These are phyloP conservation scores for Rhodotorula mucilaginosa DNA, from an alignment of 1,284 basidiomycete species.

Conservation along the genomic window DNA sequence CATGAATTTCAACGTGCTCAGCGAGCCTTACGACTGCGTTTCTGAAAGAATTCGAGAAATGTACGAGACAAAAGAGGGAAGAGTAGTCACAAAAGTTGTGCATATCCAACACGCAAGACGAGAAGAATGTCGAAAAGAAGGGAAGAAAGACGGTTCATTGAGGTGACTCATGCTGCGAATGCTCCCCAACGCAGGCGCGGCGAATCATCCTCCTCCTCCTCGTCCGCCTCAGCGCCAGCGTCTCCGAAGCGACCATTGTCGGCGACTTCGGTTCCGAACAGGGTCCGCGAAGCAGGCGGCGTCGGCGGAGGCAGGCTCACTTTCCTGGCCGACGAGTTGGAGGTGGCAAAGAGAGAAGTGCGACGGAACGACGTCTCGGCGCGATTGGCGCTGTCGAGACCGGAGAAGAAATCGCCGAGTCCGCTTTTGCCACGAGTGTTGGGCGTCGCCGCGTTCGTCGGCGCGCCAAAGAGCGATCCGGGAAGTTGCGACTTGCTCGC, in stretches of 20 bases:
- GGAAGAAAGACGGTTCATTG: background rate
- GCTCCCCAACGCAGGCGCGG: background rate
- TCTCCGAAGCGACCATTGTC: background rate
- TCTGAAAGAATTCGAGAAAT: too few relatives aligned
- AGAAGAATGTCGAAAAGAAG: background rate
- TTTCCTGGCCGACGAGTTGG: conserved; percentile 3
- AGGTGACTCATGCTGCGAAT: background rate
- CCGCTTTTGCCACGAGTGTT: background rate
- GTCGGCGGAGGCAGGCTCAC: background rate
- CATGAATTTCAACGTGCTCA: too few relatives aligned
- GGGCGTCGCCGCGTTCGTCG: background rate
- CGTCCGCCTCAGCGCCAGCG: background rate
- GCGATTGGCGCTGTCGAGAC: background rate
- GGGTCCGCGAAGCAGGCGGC: conserved; percentile 8
- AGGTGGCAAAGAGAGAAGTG: background rate
- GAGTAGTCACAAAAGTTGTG: too few relatives aligned
- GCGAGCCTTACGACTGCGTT: too few relatives aligned
- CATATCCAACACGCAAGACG: too few relatives aligned
- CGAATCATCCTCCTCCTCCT: background rate
- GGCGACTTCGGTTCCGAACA: conserved; percentile 8
- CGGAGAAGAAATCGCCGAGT: background rate
- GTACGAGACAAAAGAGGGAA: too few relatives aligned
- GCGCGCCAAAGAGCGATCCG: background rate
- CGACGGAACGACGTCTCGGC: background rate
- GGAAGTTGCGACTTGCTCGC: too few relatives aligned